Base-by-base conservation (phyloP, 306 rosid species). In the Hippophae rhamnoides region DNA sequence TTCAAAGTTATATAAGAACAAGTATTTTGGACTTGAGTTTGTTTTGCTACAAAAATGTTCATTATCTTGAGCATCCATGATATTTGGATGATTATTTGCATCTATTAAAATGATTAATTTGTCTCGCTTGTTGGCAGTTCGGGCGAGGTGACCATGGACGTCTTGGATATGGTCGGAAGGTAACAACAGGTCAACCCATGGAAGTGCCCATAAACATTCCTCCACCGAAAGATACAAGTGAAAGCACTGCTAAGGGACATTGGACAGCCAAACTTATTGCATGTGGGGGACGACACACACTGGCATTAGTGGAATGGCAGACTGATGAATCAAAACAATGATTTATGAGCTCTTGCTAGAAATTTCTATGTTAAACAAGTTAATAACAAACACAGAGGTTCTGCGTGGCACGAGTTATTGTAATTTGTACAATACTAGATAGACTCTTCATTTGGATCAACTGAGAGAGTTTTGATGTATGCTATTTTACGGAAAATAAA, bases 71-170 rank as follows among this genome's bases (percentile, higher is more conserved):
- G 23, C 23, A 18, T 18, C 23, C 23, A 31, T 31, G 38, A 2
- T 31, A 2, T 31, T 31, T 31, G 38, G 38, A 31, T 31, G 38
- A 31, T 31, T 31, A 31, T 2, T 31, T 31, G 5, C 38, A 31
- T 31, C 38, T 31, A 31, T 31, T 11, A 13, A 48, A 8, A 1
- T 8, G 5, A 49, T 12, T 46, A 13, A 10, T 46, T 46, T 46
- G 7, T 10, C 12, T 44, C 5, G 57, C 18, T 13, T 61, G 50
- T 58, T 66, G 61, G 69, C 89, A 93, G 97, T 93, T 88, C 64
- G 99, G 95, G 63, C 73, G 99, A 57, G 97, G 97, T 31, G 99
- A 93, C 73, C 99, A 93, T 62, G 99, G 99, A 11, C 90, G 99
- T 13, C 99, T 93, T 44, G 99, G 99, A 62, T 85, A 84, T 64